Percentiles rank a stretch among this genome's conserved stretches.
phyloP scores from a whole-genome alignment of 768 basidiomycete species.

The Gymnopilus junonius region DNA sequence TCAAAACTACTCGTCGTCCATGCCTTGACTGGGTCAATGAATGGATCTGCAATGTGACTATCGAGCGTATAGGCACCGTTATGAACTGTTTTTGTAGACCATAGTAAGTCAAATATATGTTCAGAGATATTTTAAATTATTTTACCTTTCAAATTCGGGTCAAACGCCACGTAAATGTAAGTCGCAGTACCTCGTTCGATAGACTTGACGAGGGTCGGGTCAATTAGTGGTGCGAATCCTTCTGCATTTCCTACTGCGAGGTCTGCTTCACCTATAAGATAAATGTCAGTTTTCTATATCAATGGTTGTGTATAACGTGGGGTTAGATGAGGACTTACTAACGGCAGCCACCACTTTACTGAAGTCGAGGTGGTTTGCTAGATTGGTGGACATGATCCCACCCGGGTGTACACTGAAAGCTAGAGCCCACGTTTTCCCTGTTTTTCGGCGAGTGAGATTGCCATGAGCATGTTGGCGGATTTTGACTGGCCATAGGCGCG shows the following conservation, averaged over 20 bases:
- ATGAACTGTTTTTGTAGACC: neutral
- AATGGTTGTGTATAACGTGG: neutral
- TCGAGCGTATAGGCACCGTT: neutral
- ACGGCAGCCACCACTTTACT: neutral
- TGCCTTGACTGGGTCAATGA: neutral
- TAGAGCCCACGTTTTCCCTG: neutral
- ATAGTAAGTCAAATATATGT: neutral
- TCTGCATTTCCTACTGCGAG: neutral
- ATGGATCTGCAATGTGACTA: neutral
- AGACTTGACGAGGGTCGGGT: neutral
- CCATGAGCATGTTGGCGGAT: neutral
- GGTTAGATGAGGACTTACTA: neutral
- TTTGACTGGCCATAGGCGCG: neutral
- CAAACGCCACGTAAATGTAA: neutral
- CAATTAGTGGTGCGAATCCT: neutral
- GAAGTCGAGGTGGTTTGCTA: neutral
- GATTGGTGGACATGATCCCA: neutral
- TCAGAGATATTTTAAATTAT: neutral
- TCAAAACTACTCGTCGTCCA: neutral
- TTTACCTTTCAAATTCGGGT: neutral
- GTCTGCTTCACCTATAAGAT: neutral
- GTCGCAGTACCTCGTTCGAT: neutral
- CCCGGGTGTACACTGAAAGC: neutral
- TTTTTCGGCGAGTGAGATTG: neutral
- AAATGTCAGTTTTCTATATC: neutral